A percentile compares a stretch with the other conserved stretches of the same genome.
These are phyloP conservation scores for Emmonsiellopsis sp. DNA, from an alignment of 2,329 filamentous ascomycete species.

Conservation along the genomic window DNA sequence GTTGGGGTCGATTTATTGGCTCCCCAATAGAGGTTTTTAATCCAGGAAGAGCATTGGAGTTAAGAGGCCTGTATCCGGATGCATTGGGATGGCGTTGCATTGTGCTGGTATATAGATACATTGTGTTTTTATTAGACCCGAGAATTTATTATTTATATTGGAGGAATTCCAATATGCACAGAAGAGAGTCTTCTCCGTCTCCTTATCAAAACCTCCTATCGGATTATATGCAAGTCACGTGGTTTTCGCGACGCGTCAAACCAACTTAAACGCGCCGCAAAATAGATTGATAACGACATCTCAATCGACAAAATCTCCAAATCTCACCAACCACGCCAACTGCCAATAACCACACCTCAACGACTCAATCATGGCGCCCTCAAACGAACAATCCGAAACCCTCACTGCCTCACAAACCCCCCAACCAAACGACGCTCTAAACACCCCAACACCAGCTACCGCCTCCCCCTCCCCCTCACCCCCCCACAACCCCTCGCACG, in stretches of 20 bases:
- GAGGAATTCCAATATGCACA: too few species aligned
- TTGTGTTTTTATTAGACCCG: background rate
- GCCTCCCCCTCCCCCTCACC: conserved; percentile 9
- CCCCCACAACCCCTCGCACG: conserved; percentile 43
- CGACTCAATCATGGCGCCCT: background rate
- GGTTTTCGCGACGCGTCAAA: background rate
- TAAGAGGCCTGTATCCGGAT: background rate
- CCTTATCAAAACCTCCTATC: too few species aligned
- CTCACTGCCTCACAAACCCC: conserved; percentile 1
- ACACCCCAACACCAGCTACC: conserved; percentile 13
- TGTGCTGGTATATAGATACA: background rate
- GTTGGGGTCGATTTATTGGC: conserved; percentile 70
- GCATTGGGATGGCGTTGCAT: conserved; percentile 1
- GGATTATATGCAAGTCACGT: background rate
- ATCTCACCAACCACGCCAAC: too few species aligned
- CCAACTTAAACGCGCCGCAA: background rate
- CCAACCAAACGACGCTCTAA: conserved; percentile 3
- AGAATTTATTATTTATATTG: too few species aligned
- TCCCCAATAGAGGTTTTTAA: conserved; percentile 8
- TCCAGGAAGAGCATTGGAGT: background rate
- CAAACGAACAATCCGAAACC: background rate
- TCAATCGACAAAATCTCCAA: background rate
- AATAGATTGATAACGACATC: background rate
- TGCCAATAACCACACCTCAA: background rate
- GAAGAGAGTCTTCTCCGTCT: too few species aligned